Evolutionary conservation across 179 eudicot genomes (phyloP).

Genomic region (Nepenthes alata): DNA sequence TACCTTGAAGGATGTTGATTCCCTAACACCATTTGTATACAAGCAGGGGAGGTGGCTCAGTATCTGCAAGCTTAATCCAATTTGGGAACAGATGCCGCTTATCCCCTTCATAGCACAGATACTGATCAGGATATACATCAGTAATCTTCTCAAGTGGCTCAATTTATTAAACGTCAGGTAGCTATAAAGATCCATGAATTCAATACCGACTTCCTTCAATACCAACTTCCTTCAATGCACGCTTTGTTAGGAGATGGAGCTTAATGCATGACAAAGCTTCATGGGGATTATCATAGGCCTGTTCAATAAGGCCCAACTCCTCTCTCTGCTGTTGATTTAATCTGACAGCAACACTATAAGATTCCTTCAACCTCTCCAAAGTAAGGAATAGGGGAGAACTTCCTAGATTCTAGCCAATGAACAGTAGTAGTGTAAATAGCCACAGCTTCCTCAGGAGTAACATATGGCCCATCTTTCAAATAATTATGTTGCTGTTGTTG

Average conservation of each 20-base stretch:
- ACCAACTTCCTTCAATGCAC: slow-evolving; percentile 97
- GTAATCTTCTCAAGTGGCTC: slow-evolving; percentile 99
- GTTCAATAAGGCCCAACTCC: slow-evolving; percentile 88
- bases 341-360: slow-evolving; percentile 96
- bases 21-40: slow-evolving; percentile 99
- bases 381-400: slow-evolving; percentile 97
- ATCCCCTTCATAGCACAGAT: slow-evolving; percentile 99
- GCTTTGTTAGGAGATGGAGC: slow-evolving; percentile 94
- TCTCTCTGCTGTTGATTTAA: slow-evolving; percentile 90
- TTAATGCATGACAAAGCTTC: slow-evolving; percentile 90
- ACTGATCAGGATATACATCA: slow-evolving; percentile 94
- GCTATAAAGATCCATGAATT: slow-evolving; percentile 93
- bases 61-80: slow-evolving; percentile 99
- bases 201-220: slow-evolving; percentile 83
- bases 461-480: slow-evolving; percentile 96
- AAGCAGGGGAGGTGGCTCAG: slow-evolving; percentile 95
- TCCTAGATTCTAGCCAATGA: slow-evolving; percentile 96
- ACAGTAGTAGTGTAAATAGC: slow-evolving; percentile 97
- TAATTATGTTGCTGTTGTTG: slow-evolving; percentile 98
- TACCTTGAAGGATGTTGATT: slow-evolving; percentile 73
- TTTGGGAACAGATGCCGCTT: slow-evolving; percentile 94
- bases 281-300: slow-evolving; percentile 98
- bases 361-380: slow-evolving; percentile 90
- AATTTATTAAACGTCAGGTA: slow-evolving; percentile 57
- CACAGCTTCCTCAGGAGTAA: slow-evolving; percentile 98